Percentiles rank a stretch among this genome's conserved stretches.
Conservation (phyloP, 495 filamentous ascomycete species). For the Penicillium maclennaniae region DNA sequence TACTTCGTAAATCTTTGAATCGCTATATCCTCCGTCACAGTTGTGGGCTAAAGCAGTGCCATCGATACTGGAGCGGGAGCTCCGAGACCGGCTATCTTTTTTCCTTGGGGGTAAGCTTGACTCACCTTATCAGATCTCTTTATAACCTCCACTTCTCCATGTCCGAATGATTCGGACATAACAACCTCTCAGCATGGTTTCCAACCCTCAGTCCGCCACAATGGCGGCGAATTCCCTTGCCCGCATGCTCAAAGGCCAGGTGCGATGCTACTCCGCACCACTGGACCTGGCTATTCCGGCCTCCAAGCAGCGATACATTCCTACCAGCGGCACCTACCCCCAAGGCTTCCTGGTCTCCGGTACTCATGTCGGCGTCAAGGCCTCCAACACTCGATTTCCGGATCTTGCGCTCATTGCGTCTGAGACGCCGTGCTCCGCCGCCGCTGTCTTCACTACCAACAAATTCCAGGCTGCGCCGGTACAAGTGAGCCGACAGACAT, state of each 20-base stretch:
- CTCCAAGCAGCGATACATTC: conserved; percentile 83
- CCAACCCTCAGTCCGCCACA: conserved; percentile 27
- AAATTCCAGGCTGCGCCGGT: conserved; percentile 97
- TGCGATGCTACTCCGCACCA: conserved; percentile 59
- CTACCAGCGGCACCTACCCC: conserved; percentile 79
- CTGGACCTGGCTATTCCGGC: conserved; percentile 60
- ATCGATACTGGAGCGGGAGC: conserved; percentile 14
- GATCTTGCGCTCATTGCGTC: conserved; percentile 89
- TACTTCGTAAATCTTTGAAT: background rate
- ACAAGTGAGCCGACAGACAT: conserved; percentile 69
- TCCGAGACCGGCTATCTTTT: conserved; percentile 24
- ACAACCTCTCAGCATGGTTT: conserved; percentile 22
- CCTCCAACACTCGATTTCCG: conserved; percentile 79
- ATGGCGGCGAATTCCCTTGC: conserved; percentile 35
- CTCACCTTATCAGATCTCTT: background rate
- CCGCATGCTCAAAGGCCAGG: conserved; percentile 43
- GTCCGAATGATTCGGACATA: conserved; percentile 1
- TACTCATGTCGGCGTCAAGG: conserved; percentile 90
- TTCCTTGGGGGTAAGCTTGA: conserved; percentile 12
- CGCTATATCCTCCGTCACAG: background rate
- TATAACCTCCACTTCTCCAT: background rate
- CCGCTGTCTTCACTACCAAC: conserved; percentile 96
- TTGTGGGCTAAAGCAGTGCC: conserved; percentile 11
- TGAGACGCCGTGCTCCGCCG: conserved; percentile 82
- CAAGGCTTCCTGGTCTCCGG: conserved; percentile 85